These are phyloP conservation scores for Stemphylium lycopersici DNA, from an alignment of 2,329 filamentous ascomycete genomes.

Conservation along the genomic window DNA sequence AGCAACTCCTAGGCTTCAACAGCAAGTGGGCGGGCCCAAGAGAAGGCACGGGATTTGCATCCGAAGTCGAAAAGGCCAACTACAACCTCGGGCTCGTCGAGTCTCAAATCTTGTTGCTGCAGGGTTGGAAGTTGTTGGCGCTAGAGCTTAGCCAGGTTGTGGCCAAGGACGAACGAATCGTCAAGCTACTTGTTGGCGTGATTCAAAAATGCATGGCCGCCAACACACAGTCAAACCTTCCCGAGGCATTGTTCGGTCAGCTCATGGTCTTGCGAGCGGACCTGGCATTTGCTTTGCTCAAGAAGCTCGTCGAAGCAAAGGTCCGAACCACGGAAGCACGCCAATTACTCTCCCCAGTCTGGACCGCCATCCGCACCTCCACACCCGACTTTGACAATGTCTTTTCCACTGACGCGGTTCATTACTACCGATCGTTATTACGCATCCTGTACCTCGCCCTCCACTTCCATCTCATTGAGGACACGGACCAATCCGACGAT, in stretches of 20 bases:
- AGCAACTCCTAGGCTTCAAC: constrained; percentile 77
- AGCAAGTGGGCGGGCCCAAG: constrained; percentile 70
- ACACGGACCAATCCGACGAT: constrained; percentile 38
- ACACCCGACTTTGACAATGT: constrained; percentile 65
- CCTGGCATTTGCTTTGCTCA: constrained; percentile 80
- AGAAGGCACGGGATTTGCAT: constrained; percentile 71
- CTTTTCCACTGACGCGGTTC: constrained; percentile 61
- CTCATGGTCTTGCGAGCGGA: constrained; percentile 79
- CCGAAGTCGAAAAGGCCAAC: constrained; percentile 86
- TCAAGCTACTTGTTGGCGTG: constrained; percentile 74
- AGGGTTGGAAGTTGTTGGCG: constrained; percentile 87
- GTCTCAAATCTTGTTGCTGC: constrained; percentile 83
- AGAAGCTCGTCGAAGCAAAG: constrained; percentile 70
- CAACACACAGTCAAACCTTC: constrained; percentile 73
- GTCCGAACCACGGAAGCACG: constrained; percentile 59
- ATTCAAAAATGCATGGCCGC: constrained; percentile 78
- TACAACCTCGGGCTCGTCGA: constrained; percentile 90
- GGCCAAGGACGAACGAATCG: constrained; percentile 61
- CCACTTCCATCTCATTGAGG: constrained; percentile 61
- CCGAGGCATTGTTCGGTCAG: constrained; percentile 81
- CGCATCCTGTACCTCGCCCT: constrained; percentile 85
- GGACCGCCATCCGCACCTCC: constrained; percentile 64
- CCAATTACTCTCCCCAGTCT: constrained; percentile 62
- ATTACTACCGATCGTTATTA: constrained; percentile 83
- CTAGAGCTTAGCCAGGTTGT: constrained; percentile 78